Evolutionary conservation across 2,329 filamentous ascomycete species (phyloP).

Genomic region (Phialophora tarda): DNA sequence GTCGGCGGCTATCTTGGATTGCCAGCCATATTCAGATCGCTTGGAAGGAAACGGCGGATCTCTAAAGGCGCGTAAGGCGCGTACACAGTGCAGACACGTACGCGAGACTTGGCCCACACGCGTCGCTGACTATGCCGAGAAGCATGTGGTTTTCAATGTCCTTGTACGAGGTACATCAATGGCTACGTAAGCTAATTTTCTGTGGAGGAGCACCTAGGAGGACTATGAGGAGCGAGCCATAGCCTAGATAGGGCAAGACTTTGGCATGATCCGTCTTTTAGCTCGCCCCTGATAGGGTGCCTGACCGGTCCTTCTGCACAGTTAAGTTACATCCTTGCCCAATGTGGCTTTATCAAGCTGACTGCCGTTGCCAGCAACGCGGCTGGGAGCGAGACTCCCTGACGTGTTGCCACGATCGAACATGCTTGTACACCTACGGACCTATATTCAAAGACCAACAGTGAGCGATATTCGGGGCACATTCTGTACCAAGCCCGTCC

Average conservation of each 20-base stretch:
- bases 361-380: neutral
- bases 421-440: neutral
- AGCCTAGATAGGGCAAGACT: neutral
- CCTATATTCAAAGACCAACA: neutral
- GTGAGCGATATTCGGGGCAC: neutral
- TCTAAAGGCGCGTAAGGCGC: neutral
- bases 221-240: neutral
- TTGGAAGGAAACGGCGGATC: neutral
- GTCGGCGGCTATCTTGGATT: conserved; percentile 7
- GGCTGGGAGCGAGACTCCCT: neutral
- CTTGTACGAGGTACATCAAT: neutral
- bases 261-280: neutral
- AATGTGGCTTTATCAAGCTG: neutral
- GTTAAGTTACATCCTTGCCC: neutral
- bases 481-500: neutral
- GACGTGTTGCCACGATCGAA: neutral
- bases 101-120: neutral
- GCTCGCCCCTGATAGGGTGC: neutral
- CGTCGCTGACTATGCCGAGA: neutral
- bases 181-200: neutral
- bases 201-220: neutral
- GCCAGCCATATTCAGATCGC: neutral
- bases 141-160: neutral
- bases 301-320: neutral
- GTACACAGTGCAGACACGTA: neutral